Percentiles rank a stretch among this genome's conserved stretches.
These are phyloP conservation scores for Boletus rubroflammeus DNA, from an alignment of 768 basidiomycete species.

Conservation along the genomic window DNA sequence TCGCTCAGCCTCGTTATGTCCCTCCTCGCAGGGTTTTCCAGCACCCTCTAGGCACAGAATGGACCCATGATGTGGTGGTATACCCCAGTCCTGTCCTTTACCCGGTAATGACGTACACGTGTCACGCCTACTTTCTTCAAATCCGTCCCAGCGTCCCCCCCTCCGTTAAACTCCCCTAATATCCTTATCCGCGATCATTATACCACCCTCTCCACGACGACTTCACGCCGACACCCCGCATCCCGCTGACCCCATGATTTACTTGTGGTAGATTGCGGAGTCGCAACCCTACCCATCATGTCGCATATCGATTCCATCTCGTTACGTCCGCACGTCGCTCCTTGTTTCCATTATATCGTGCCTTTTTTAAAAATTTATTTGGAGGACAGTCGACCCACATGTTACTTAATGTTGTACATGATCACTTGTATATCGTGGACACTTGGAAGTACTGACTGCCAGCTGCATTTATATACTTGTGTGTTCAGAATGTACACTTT, in stretches of 20 bases:
- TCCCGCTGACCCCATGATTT: neutral
- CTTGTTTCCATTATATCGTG: no score
- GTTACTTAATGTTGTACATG: no score
- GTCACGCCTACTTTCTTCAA: neutral
- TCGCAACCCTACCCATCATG: neutral
- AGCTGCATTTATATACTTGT: no score
- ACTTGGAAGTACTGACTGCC: no score
- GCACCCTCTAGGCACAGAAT: slow-evolving; percentile 3
- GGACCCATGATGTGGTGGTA: neutral
- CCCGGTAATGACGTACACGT: neutral
- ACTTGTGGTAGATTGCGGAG: neutral
- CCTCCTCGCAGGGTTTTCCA: slow-evolving; percentile 9
- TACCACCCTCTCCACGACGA: neutral
- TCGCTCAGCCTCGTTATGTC: slow-evolving; percentile 10
- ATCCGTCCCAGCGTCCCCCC: neutral
- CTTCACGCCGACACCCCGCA: neutral
- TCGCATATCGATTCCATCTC: no score
- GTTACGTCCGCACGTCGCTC: neutral
- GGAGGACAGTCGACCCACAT: neutral
- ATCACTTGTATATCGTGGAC: no score
- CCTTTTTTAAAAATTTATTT: neutral
- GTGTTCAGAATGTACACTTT: no score
- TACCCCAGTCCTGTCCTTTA: neutral
- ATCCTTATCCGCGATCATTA: neutral
- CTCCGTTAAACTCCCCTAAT: no score